These are phyloP conservation scores for Acacia pycnantha DNA, from an alignment of 331 rosid genomes.

Conservation along the genomic window DNA sequence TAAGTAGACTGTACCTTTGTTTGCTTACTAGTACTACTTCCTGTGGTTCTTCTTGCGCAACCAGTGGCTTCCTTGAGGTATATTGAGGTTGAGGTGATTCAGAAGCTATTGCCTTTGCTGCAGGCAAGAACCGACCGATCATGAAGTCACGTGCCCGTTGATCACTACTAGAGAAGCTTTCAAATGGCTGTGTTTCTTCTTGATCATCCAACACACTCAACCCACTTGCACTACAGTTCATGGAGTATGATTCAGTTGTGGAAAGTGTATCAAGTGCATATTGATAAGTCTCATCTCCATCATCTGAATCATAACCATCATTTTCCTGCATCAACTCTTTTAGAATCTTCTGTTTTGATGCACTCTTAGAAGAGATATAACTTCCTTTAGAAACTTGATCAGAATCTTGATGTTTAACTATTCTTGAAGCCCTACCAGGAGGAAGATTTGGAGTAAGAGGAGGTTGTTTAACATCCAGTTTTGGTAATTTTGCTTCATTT, in stretches of 20 bases:
- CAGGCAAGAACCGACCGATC: slow-evolving; percentile 84
- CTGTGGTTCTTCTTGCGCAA: slow-evolving; percentile 44
- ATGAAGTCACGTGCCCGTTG: slow-evolving; percentile 80
- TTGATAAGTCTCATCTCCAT: slow-evolving; percentile 58
- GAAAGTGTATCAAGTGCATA: slow-evolving; percentile 83
- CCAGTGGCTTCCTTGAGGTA: slow-evolving; percentile 51
- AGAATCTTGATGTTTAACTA: slow-evolving; percentile 41
- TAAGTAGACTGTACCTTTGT: slow-evolving; percentile 31
- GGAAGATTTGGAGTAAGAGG: slow-evolving; percentile 69
- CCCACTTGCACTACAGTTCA: slow-evolving; percentile 83
- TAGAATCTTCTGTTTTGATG: slow-evolving; percentile 30
- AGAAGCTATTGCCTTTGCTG: slow-evolving; percentile 92
- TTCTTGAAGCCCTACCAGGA: slow-evolving; percentile 63
- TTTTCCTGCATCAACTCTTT: slow-evolving; percentile 37
- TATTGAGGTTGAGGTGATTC: slow-evolving; percentile 67
- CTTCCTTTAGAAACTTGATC: slow-evolving; percentile 36
- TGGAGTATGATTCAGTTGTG: slow-evolving; percentile 66
- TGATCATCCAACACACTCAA: slow-evolving; percentile 75
- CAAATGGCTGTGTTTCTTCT: slow-evolving; percentile 46
- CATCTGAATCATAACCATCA: slow-evolving; percentile 49
- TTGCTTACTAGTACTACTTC: slow-evolving; percentile 25
- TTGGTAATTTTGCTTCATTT: slow-evolving; percentile 48
- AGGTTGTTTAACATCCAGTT: slow-evolving; percentile 30
- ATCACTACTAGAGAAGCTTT: slow-evolving; percentile 56
- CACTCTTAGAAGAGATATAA: slow-evolving; percentile 27